Evolutionary conservation across 768 basidiomycete species (phyloP).

Genomic region (Trametes elegans): DNA sequence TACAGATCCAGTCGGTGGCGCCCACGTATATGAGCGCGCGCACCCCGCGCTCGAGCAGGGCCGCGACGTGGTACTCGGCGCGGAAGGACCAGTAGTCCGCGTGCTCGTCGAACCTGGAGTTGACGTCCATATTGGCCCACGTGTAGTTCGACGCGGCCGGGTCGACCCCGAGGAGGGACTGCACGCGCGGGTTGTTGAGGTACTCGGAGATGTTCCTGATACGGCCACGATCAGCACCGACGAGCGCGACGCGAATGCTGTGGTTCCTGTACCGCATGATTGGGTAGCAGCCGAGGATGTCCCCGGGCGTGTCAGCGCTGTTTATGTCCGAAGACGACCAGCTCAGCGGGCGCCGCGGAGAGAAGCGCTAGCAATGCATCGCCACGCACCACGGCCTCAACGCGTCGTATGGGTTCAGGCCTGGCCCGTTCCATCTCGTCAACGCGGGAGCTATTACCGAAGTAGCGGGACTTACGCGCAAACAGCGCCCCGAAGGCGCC

Average conservation of each 20-base stretch:
- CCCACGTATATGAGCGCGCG: constrained; percentile 52
- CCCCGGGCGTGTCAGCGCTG: not conserved
- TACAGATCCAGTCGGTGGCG: constrained; percentile 53
- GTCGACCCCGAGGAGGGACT: constrained; percentile 62
- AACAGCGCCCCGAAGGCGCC: constrained; percentile 26
- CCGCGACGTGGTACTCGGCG: constrained; percentile 41
- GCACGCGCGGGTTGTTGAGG: constrained; percentile 57
- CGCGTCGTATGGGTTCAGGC: constrained; percentile 52
- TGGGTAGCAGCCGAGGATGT: not conserved
- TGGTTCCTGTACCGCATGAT: not conserved
- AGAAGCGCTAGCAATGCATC: no score
- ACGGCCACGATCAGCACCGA: not conserved
- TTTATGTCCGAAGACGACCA: no score
- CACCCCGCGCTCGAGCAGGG: constrained; percentile 51
- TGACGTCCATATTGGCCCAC: constrained; percentile 48
- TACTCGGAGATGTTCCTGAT: constrained; percentile 54
- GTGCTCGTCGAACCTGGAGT: constrained; percentile 23
- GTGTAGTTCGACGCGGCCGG: constrained; percentile 32
- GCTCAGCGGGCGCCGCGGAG: no score
- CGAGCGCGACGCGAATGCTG: not conserved
- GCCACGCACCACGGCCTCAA: constrained; percentile 40
- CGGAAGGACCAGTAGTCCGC: constrained; percentile 18
- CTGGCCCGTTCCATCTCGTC: not conserved
- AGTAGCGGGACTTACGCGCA: constrained; percentile 24
- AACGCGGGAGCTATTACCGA: not conserved